These are phyloP conservation scores for Conidiobolus incongruus DNA, from an alignment of 371 early-diverging fungal genomes.

Conservation along the genomic window DNA sequence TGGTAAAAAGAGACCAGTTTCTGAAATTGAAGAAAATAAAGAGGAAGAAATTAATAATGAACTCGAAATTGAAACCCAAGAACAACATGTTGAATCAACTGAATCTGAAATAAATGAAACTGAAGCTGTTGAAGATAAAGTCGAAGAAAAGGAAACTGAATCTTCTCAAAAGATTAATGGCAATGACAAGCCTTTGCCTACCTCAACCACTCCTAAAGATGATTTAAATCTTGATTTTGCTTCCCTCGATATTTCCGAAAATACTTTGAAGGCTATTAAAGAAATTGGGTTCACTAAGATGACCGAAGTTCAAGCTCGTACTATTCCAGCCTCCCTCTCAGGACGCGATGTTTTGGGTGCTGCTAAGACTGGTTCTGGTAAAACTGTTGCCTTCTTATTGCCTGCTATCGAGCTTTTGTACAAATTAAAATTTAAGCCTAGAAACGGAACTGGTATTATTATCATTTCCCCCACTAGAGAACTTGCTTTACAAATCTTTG, in stretches of 20 bases:
- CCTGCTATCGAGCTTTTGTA: slow-evolving; percentile 84
- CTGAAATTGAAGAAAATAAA: too few relatives aligned
- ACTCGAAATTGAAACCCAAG: too few relatives aligned
- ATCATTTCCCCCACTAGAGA: slow-evolving; percentile 99
- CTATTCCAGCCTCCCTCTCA: slow-evolving; percentile 82
- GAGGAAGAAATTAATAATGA: too few relatives aligned
- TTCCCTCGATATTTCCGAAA: slow-evolving; percentile 32
- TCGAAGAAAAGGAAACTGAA: too few relatives aligned
- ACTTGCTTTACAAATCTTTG: slow-evolving; percentile 96
- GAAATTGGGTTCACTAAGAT: slow-evolving; percentile 87
- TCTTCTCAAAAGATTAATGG: not conserved
- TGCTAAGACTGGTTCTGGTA: slow-evolving; percentile 97
- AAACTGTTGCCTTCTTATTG: slow-evolving; percentile 95
- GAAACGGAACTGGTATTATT: slow-evolving; percentile 89
- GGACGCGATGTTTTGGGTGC: slow-evolving; percentile 97
- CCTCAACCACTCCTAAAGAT: slow-evolving; percentile 2
- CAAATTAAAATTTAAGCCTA: slow-evolving; percentile 71
- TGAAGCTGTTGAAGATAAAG: too few relatives aligned
- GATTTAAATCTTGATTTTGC: slow-evolving; percentile 27
- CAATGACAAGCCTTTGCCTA: not conserved
- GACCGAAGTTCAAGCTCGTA: slow-evolving; percentile 95
- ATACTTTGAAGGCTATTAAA: slow-evolving; percentile 57
- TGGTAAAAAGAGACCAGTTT: too few relatives aligned
- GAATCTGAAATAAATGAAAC: too few relatives aligned
- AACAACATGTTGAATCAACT: too few relatives aligned